Evolutionary conservation across 1,139 yeast genomes (phyloP), one percentile per base, ranked within the genome.

Genomic region (Kodamaea suecica): DNA sequence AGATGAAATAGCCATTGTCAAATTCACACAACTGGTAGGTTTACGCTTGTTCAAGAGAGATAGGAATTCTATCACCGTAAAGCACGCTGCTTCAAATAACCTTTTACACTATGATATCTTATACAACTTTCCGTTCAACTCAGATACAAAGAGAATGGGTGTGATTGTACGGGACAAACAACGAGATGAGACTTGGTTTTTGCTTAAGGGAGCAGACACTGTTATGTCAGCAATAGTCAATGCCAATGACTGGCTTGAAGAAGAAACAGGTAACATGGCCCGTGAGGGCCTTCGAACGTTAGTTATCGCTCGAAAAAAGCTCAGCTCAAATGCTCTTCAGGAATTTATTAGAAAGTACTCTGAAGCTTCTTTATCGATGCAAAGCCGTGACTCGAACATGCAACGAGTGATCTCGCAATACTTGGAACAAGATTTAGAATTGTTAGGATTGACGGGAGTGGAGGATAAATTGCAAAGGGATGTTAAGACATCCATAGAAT

Each of bases 91-190:
- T n/a, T 63, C 84, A 7, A 76, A 78, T 23, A 67, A 70, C 17
- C 59, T 67, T 3, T 53, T 76, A 30, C 66, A 71, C 14, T 88
- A 73, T 53, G 86, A 85, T 12, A 81, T 94, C 36, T 60, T 88
- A 33, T 81, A 88, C 53, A 78, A 79, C 34, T 94, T 94, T 61
- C 99, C 99, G 1, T 94, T 94, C 61, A 90, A 81, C 52, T 87
- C 97, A 0, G 98, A 94, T 45, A 81, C 95, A 7, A 94, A 94
- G 58, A 71, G 99, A 55, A 94, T 94, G 99, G 98, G 98, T 9
- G 79, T 90, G 8, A 73, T 94, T 27, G 80, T 90, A 1, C 71
- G 69, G 38, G 95, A 85, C 50, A 63, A 66, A 19, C 59, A 66
- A 16, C 73, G 70, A 20, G 82, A 78, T 38, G 95, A 87, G 45